Base-by-base conservation (phyloP, 805 yeast species). In the Candida adriatica region DNA sequence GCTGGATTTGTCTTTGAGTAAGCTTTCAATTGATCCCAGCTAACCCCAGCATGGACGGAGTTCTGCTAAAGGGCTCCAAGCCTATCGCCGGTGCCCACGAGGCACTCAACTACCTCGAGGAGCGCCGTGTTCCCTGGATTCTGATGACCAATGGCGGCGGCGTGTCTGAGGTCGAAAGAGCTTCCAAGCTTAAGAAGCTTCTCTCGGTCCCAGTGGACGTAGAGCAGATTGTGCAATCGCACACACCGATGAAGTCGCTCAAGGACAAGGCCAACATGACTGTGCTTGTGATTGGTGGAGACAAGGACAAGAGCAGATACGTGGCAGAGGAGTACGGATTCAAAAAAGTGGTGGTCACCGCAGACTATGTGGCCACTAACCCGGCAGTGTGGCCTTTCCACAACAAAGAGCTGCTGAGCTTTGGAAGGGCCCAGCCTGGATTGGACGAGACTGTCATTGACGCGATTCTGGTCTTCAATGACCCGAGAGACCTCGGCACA, bases 61-160 rank as follows among this genome's bases (percentile, higher is more conserved):
- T 88, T 8, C 60, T 88, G 15, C 50, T 88, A 14, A 73, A 88
- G 39, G 95, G 96, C 13, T 59, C 70, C 14, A 64, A 64, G 29
- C 73, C 88, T 1, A 72, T 87, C 28, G 73, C 75, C 2, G 65
- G 64, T 26, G 95, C 95, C 2, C 60, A 59, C 9, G 66, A 65
- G 13, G 81, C 94, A 0, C 58, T 83, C 18, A 52, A 62, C 28
- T 51, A 72, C 13, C 60, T 88, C 27, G 61, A 77, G 26, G 41
- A 64, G 6, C 49, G 66, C 15, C 64, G 68, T 13, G 62, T 86
- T 6, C 95, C 96, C 1, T 88, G 75, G 59, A 73, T 86, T n/a
- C 51, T 88, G 25, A 64, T 88, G 51, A 87, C 96, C 6, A 87
- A 88, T 53, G 96, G 96, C 13, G 96, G 96, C 6, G 96, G 96